Evolutionary conservation across 2,329 filamentous ascomycete species (phyloP).

Genomic region (Pseudogymnoascus sp.): DNA sequence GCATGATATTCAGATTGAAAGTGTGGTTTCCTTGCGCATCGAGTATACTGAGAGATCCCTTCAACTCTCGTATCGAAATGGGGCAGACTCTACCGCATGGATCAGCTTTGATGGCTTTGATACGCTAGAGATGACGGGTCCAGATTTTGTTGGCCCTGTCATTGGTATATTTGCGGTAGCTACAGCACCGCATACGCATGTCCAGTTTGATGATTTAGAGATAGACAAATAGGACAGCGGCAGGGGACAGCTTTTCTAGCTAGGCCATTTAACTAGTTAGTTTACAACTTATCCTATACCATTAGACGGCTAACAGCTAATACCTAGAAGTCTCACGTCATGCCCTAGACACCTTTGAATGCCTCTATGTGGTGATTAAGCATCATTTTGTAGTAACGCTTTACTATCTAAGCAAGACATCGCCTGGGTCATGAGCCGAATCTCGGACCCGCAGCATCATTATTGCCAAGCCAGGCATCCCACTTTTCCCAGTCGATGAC

Average conservation of each 20-base stretch:
- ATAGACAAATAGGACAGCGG: conserved; percentile 9
- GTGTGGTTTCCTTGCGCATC: conserved; percentile 11
- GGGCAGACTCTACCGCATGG: conserved; percentile 13
- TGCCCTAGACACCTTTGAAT: background rate
- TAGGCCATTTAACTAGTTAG: no score
- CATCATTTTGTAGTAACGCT: background rate
- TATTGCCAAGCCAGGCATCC: conserved; percentile 24
- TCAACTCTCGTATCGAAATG: conserved; percentile 10
- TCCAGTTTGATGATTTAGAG: conserved; percentile 11
- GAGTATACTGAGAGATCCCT: background rate
- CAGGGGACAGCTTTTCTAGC: no score
- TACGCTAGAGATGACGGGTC: conserved; percentile 26
- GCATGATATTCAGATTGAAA: background rate
- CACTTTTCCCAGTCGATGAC: conserved; percentile 24
- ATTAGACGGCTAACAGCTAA: background rate
- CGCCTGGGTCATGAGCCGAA: conserved; percentile 1
- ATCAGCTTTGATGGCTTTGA: conserved; percentile 18
- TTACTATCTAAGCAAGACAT: background rate
- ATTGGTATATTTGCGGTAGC: conserved; percentile 26
- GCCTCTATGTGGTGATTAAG: background rate
- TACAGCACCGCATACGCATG: background rate
- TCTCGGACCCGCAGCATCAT: conserved; percentile 9
- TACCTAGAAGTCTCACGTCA: background rate
- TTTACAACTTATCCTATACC: no score
- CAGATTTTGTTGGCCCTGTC: conserved; percentile 30